Evolutionary conservation across 2,329 filamentous ascomycete genomes (phyloP), one percentile per base, ranked within the genome.

Genomic region (Microcyclospora pomicola): DNA sequence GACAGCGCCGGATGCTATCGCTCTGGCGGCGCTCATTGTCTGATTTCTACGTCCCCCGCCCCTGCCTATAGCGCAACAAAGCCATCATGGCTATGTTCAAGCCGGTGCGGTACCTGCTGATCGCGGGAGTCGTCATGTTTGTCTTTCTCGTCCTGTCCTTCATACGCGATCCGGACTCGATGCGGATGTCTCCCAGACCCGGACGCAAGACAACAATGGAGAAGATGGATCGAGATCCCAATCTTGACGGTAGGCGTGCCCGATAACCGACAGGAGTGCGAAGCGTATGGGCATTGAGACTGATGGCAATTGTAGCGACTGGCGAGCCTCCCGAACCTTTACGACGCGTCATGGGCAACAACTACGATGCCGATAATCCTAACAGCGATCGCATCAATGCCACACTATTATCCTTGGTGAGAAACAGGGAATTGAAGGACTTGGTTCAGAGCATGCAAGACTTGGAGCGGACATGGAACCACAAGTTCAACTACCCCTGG

Each of bases 401-500:
- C 42, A 96, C 91, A 3, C 71, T 98, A 40, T 72, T 98, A 48
- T 82, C 86, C 15, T 73, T 98, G 29, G 91, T 98, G 39, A 80
- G 91, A 44, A 98, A 98, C 55, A 77, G 83, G 56, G 91, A 98
- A 66, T 66, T 95, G 19, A 65, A 76, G 15, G 82, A 80, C 34
- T 82, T 98, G 68, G 67, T 96, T 16, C 74, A 80, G 56, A 85
- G 86, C 16, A 98, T 98, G 84, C 64, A 64, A 39, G 88, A 98
- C 55, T 71, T 98, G 42, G 91, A 98, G 65, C 69, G 81, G 48
- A 96, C 88, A 1, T 98, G 87, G 86, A 98, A 98, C 56, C 70
- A 76, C 69, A 98, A 98, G 58, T 98, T 96, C 74, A 98, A 98
- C 67, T 98, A 98, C 58, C 91, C 91, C 0, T 98, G 91, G 85